Evolutionary conservation across 2,329 filamentous ascomycete species (phyloP).

Genomic region (Arachnomyces sp.): DNA sequence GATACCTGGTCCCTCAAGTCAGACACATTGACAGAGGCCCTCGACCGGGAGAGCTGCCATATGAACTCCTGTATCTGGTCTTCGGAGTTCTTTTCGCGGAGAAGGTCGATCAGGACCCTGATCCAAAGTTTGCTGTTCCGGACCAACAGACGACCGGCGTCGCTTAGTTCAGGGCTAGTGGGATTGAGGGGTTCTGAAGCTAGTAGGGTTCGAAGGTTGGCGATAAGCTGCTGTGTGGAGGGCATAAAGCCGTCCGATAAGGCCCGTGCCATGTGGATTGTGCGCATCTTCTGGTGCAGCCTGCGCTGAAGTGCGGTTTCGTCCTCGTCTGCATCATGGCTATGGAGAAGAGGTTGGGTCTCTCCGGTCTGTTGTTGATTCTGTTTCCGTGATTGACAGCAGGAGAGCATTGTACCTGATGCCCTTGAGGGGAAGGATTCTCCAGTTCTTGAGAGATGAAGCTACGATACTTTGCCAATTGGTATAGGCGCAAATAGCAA

Average conservation of each 20-base stretch:
- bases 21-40: constrained; percentile 57
- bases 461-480: no score
- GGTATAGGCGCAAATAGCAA: no score
- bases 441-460: no score
- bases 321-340: constrained; percentile 56
- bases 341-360: constrained; percentile 70
- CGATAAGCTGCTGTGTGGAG: constrained; percentile 73
- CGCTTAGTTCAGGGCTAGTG: constrained; percentile 64
- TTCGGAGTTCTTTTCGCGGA: constrained; percentile 70
- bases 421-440: no score
- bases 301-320: constrained; percentile 69
- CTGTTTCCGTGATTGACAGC: constrained; percentile 49
- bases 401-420: constrained; percentile 47
- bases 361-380: constrained; percentile 46
- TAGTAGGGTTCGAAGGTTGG: constrained; percentile 70
- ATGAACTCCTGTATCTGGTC: constrained; percentile 90
- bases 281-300: constrained; percentile 82
- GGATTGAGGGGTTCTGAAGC: constrained; percentile 71
- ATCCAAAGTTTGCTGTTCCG: constrained; percentile 67
- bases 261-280: constrained; percentile 83
- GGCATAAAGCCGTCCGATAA: constrained; percentile 82
- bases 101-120: constrained; percentile 68
- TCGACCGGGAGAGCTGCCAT: constrained; percentile 73
- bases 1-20: constrained; percentile 55
- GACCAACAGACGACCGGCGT: constrained; percentile 64